A percentile compares a stretch with the other conserved stretches of the same genome.
phyloP scores from a whole-genome alignment of 2,329 filamentous ascomycete species.

The Reticulascus tulasneorum region DNA sequence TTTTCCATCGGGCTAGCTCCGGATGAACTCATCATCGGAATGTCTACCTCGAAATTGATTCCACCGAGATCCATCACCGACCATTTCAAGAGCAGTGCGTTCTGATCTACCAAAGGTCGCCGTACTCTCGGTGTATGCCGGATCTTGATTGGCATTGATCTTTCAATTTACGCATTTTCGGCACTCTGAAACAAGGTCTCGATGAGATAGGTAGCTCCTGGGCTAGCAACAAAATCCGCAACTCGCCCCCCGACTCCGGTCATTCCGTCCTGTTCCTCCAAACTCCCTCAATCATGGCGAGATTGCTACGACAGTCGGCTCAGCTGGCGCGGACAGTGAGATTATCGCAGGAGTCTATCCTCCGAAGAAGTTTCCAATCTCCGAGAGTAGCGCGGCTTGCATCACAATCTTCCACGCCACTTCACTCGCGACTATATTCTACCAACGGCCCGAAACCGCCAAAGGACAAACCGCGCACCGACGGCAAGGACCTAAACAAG shows the following conservation, averaged over 20 bases:
- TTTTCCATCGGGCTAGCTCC: conserved; percentile 5
- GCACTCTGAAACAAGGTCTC: too few species aligned
- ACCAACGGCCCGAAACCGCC: conserved; percentile 33
- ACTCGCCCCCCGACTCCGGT: conserved; percentile 13
- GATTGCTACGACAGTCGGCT: conserved; percentile 62
- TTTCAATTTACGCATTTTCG: too few species aligned
- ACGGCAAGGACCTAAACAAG: conserved; percentile 16
- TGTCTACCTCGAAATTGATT: too few species aligned
- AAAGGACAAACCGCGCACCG: conserved; percentile 25
- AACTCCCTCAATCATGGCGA: conserved; percentile 50
- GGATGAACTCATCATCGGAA: conserved; percentile 7
- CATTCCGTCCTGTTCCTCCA: conserved; percentile 8
- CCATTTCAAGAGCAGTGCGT: too few species aligned
- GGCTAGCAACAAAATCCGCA: too few species aligned
- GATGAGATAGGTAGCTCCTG: too few species aligned
- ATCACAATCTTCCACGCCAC: conserved; percentile 25
- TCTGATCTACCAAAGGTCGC: too few species aligned
- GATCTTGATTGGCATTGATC: too few species aligned
- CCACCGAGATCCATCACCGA: too few species aligned
- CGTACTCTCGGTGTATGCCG: too few species aligned
- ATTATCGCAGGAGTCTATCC: conserved; percentile 48
- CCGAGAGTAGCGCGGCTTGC: conserved; percentile 26
- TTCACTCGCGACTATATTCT: conserved; percentile 32
- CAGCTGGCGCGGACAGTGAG: conserved; percentile 61
- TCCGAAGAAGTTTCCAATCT: conserved; percentile 39